These are phyloP conservation scores for Tylopilus cervinicoccineus DNA, from an alignment of 768 basidiomycete genomes.

Conservation along the genomic window DNA sequence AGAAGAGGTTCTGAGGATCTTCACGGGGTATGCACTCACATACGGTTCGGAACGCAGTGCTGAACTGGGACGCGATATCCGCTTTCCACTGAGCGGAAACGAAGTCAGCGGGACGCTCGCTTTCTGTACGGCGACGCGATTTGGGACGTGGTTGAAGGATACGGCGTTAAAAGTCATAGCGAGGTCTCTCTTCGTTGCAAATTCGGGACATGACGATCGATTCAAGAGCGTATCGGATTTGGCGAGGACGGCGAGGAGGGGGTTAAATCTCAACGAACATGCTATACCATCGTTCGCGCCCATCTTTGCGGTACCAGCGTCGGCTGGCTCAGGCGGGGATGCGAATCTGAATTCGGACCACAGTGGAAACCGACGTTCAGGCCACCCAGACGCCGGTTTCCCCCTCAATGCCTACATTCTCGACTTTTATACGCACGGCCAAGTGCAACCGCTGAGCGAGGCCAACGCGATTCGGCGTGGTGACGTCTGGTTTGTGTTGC, in stretches of 20 bases:
- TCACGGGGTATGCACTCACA: conserved; percentile 49
- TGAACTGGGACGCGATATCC: conserved; percentile 39
- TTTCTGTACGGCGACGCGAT: conserved; percentile 15
- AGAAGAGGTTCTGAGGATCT: conserved; percentile 47
- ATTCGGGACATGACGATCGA: conserved; percentile 58
- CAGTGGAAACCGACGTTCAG: neutral
- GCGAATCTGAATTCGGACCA: neutral
- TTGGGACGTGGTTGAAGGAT: conserved; percentile 35
- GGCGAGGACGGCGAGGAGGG: conserved; percentile 44
- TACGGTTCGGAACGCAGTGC: conserved; percentile 40
- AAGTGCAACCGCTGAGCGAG: conserved; percentile 39
- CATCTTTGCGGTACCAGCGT: conserved; percentile 28
- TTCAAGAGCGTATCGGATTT: conserved; percentile 53
- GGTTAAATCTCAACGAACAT: conserved; percentile 54
- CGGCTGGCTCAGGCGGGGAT: neutral
- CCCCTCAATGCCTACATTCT: conserved; percentile 61
- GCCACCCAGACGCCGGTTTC: conserved; percentile 2
- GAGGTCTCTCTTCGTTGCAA: conserved; percentile 63
- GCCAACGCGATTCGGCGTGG: conserved; percentile 60
- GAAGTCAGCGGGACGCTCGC: conserved; percentile 18
- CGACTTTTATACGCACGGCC: conserved; percentile 70
- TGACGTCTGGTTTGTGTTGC: conserved; percentile 61
- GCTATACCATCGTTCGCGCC: conserved; percentile 53
- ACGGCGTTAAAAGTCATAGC: conserved; percentile 37
- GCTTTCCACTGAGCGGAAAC: conserved; percentile 46